Percentiles rank a stretch among this genome's conserved stretches.
Evolutionary conservation across 2,329 filamentous ascomycete genomes (phyloP).

Genomic region (Microdochium paspali): DNA sequence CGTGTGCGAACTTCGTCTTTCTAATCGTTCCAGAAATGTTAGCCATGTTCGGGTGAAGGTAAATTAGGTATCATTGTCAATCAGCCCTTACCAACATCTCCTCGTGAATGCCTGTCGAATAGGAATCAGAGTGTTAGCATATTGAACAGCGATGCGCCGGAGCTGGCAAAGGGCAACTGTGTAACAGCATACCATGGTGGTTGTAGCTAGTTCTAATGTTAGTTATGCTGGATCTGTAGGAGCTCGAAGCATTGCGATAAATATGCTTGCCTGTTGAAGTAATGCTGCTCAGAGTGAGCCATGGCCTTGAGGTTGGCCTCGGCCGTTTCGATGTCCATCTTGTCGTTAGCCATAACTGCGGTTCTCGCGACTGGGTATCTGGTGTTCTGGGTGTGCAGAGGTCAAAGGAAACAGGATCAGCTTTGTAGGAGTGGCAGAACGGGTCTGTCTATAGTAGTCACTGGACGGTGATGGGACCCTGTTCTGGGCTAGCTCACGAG

Average conservation of each 20-base stretch:
- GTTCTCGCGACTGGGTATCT: background rate
- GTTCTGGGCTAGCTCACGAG: too few species aligned
- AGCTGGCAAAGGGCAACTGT: background rate
- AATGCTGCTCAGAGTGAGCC: slow-evolving; percentile 95
- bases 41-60: background rate
- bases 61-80: slow-evolving; percentile 12
- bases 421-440: too few species aligned
- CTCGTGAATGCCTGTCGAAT: slow-evolving; percentile 72
- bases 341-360: slow-evolving; percentile 31
- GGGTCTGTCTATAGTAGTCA: too few species aligned
- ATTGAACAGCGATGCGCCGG: background rate
- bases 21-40: slow-evolving; percentile 31
- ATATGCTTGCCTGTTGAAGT: slow-evolving; percentile 81
- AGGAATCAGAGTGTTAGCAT: background rate
- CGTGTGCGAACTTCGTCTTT: slow-evolving; percentile 97
- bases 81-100: slow-evolving; percentile 79
- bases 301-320: slow-evolving; percentile 60
- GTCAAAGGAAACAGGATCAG: background rate
- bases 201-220: slow-evolving; percentile 63
- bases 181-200: slow-evolving; percentile 68
- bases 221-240: background rate
- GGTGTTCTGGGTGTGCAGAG: background rate
- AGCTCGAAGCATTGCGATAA: background rate
- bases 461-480: too few species aligned
- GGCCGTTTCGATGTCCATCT: slow-evolving; percentile 50